Conservation (phyloP, 2,329 filamentous ascomycete genomes). For the Tympanopsis confertula region DNA sequence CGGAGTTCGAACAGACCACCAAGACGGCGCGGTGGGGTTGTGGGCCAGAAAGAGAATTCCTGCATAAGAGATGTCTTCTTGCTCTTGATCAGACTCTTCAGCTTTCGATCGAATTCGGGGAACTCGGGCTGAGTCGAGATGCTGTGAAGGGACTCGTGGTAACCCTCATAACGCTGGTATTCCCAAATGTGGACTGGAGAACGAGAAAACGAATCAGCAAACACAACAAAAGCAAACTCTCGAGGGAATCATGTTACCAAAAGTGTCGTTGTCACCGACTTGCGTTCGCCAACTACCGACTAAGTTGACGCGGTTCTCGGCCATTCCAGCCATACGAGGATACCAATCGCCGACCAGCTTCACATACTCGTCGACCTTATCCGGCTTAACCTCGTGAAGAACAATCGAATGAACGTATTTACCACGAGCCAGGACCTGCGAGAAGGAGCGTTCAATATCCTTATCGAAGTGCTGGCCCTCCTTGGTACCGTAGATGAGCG, state of each 20-base stretch:
- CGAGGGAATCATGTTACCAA: slow-evolving; percentile 52
- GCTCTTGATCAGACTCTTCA: slow-evolving; percentile 71
- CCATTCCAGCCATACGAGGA: slow-evolving; percentile 70
- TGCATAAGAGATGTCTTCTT: slow-evolving; percentile 94
- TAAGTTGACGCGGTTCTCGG: slow-evolving; percentile 87
- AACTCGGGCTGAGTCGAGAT: slow-evolving; percentile 79
- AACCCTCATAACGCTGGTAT: slow-evolving; percentile 92
- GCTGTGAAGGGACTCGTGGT: slow-evolving; percentile 79
- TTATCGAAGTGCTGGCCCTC: slow-evolving; percentile 89
- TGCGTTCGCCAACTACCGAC: slow-evolving; percentile 98
- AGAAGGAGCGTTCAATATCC: slow-evolving; percentile 93
- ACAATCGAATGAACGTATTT: slow-evolving; percentile 99
- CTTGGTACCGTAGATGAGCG: slow-evolving; percentile 91
- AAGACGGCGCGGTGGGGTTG: slow-evolving; percentile 75
- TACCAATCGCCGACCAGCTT: slow-evolving; percentile 86
- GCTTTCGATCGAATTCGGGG: slow-evolving; percentile 68
- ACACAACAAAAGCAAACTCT: neutral
- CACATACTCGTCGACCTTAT: slow-evolving; percentile 90
- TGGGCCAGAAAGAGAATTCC: slow-evolving; percentile 99
- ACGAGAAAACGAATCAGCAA: neutral
- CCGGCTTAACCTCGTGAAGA: slow-evolving; percentile 88
- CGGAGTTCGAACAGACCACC: slow-evolving; percentile 92
- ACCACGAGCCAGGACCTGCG: slow-evolving; percentile 82
- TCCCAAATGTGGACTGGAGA: slow-evolving; percentile 92
- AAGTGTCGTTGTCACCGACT: slow-evolving; percentile 92